These are phyloP conservation scores for Cytidiella melzeri DNA, from an alignment of 768 basidiomycete species.

Conservation along the genomic window DNA sequence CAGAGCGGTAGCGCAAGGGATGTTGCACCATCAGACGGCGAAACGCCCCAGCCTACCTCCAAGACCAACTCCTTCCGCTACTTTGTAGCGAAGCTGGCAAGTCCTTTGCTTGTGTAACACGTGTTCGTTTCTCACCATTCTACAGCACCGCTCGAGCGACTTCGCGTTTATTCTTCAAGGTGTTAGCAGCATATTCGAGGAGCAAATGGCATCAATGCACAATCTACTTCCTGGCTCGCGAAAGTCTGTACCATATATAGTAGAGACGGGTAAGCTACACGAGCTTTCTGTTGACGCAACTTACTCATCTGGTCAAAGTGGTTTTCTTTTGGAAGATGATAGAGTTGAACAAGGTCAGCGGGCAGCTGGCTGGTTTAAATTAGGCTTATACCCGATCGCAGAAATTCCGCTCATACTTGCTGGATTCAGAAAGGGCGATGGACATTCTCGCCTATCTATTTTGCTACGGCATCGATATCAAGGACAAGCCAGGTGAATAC, in stretches of 20 bases:
- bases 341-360: constrained; percentile 85
- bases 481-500: constrained; percentile 90
- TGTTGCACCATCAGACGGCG: constrained; percentile 32
- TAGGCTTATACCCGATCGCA: constrained; percentile 26
- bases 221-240: constrained; percentile 81
- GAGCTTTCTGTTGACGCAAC: too few species aligned
- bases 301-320: constrained; percentile 39
- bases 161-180: constrained; percentile 81
- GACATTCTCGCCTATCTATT: constrained; percentile 76
- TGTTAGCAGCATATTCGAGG: constrained; percentile 57
- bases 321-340: constrained; percentile 87
- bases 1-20: constrained; percentile 74
- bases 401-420: constrained; percentile 83
- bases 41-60: constrained; percentile 46
- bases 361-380: neutral
- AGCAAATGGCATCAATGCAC: constrained; percentile 69
- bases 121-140: neutral
- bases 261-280: constrained; percentile 77
- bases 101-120: constrained; percentile 19
- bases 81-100: constrained; percentile 83
- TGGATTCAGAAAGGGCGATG: constrained; percentile 75
- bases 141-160: constrained; percentile 84
- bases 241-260: constrained; percentile 74
- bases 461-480: constrained; percentile 79
- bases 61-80: constrained; percentile 87